Conservation (phyloP, 352 stramenopile species). For the Globisporangium solare region DNA sequence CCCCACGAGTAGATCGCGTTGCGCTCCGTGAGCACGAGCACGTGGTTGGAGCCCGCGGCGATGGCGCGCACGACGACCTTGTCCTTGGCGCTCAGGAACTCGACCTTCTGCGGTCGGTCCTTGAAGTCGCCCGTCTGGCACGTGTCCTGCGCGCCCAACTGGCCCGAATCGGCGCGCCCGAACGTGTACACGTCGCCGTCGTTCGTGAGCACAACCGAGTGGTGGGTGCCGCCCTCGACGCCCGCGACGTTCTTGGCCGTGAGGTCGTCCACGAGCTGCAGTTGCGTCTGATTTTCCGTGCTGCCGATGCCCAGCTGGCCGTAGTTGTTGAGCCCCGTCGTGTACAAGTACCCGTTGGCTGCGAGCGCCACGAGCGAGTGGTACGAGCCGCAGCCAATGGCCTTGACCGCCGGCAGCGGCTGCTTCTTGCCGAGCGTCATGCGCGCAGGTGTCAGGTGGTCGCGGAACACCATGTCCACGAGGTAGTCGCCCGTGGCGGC, state of each 20-base stretch:
- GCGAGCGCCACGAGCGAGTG: constrained; percentile 74
- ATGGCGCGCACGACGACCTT: constrained; percentile 34
- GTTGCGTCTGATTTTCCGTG: constrained; percentile 58
- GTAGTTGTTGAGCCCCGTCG: constrained; percentile 95
- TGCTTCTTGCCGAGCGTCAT: constrained; percentile 52
- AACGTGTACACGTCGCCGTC: constrained; percentile 89
- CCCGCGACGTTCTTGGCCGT: constrained; percentile 51
- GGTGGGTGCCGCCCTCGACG: constrained; percentile 90
- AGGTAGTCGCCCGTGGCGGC: constrained; percentile 61
- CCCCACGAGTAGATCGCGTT: constrained; percentile 88
- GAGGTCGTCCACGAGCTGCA: constrained; percentile 75
- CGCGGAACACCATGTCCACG: constrained; percentile 61
- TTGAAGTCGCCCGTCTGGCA: constrained; percentile 77
- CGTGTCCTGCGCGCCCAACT: constrained; percentile 84
- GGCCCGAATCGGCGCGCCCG: constrained; percentile 91
- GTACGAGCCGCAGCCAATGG: constrained; percentile 87
- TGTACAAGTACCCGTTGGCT: constrained; percentile 83
- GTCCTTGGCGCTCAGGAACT: constrained; percentile 21
- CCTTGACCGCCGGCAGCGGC: constrained; percentile 54
- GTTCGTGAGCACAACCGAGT: constrained; percentile 90
- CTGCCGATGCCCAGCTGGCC: constrained; percentile 94
- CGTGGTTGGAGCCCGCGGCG: constrained; percentile 85
- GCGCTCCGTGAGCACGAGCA: constrained; percentile 69
- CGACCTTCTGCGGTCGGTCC: constrained; percentile 71
- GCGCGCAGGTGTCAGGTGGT: constrained; percentile 74